Evolutionary conservation across 2,329 filamentous ascomycete species (phyloP), one percentile per base, ranked within the genome.

Genomic region (Diaporthe longicolla): DNA sequence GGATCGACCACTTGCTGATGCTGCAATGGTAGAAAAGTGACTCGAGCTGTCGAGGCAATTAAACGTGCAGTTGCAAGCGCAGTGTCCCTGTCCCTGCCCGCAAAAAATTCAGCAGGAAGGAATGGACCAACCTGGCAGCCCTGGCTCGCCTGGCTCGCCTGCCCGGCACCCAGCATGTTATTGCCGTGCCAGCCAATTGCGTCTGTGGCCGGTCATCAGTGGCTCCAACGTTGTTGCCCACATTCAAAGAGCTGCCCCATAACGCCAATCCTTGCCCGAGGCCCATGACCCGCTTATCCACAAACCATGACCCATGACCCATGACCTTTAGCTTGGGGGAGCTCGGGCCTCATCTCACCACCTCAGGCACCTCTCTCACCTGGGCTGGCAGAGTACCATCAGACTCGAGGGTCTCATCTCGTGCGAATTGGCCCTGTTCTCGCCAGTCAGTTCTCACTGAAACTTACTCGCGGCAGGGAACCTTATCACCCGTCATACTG

Each of bases 31-130:
- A n/a, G n/a, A n/a, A 48, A 11, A 35, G 68, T 63, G 29, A 65
- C 68, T 52, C 43, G n/a, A n/a, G n/a, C n/a, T n/a, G n/a, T n/a
- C n/a, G 43, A 50, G 72, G 63, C 68, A 74, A 74, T 71, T 66
- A 71, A 74, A 71, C 26, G 57, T 45, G 40, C 52, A 61, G 48
- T 73, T 71, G 66, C 48, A 71, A 73, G 68, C 70, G 50, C 66
- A 48, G 35, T 57, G 57, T 63, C 66, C 57, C 65, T 57, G 66
- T 50, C 66, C 57, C 45, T 55, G 66, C 35, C 24, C 50, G 72
- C 52, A 29, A 40, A 40, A 43, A 45, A 35, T 10, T 9, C 21
- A 52, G 61, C 29, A 50, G 48, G 37, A 54, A 24, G 48, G 50
- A n/a, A 59, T 57, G 26, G 48, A 57, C 21, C 21, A 26, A 45